phyloP scores from a whole-genome alignment of 2,329 filamentous ascomycete genomes.

The Ophiostoma populinum region DNA sequence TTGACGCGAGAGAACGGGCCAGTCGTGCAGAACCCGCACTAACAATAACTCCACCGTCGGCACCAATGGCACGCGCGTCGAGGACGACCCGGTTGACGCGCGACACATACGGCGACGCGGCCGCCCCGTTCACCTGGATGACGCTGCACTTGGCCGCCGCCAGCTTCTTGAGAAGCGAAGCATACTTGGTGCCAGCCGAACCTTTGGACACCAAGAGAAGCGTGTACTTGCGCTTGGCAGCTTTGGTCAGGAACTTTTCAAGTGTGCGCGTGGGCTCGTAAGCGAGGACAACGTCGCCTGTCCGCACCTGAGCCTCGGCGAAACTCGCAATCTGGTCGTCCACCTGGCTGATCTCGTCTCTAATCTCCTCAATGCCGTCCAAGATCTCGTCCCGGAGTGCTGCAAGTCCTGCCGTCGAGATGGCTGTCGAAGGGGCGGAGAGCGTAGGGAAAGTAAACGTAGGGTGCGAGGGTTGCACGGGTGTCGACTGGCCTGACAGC shows the following conservation, averaged over 20 bases:
- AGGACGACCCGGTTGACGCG: conserved; percentile 91
- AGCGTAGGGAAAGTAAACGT: not conserved
- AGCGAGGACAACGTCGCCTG: conserved; percentile 81
- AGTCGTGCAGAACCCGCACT: conserved; percentile 72
- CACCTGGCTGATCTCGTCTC: conserved; percentile 83
- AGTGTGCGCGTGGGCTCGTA: conserved; percentile 75
- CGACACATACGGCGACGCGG: conserved; percentile 86
- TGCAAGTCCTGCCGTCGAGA: conserved; percentile 27
- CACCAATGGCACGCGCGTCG: conserved; percentile 70
- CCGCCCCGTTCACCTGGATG: conserved; percentile 68
- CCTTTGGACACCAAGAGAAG: conserved; percentile 48
- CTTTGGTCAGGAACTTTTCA: conserved; percentile 75
- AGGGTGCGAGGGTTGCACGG: conserved; percentile 16
- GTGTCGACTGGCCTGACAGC: conserved; percentile 30
- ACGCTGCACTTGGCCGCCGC: conserved; percentile 63
- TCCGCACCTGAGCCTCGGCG: conserved; percentile 81
- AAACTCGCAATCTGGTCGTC: conserved; percentile 85
- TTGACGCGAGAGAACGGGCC: conserved; percentile 66
- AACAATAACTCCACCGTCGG: conserved; percentile 73
- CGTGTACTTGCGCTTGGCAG: conserved; percentile 85
- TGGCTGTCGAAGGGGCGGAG: not conserved
- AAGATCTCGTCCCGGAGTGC: conserved; percentile 82
- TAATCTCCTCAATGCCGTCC: conserved; percentile 85
- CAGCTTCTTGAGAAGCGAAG: conserved; percentile 58
- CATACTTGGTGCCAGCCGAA: conserved; percentile 23